Evolutionary conservation across 2,329 filamentous ascomycete genomes (phyloP).

Genomic region (Fusarium ambrosium): DNA sequence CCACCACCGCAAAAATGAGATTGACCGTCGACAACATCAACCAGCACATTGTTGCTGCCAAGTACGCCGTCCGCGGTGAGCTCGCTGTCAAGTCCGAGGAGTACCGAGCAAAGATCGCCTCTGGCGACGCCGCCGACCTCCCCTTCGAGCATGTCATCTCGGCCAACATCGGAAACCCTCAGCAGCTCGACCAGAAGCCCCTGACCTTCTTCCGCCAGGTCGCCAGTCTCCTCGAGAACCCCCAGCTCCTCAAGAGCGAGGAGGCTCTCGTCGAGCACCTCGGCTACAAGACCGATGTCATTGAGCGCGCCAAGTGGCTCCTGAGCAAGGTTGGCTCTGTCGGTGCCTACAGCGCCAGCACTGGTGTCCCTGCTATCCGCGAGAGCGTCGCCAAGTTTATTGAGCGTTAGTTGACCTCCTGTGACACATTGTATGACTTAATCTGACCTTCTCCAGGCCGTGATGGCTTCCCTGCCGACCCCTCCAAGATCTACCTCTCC

Average conservation of each 20-base stretch:
- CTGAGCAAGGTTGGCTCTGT: slow-evolving; percentile 89
- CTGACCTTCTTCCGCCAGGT: slow-evolving; percentile 99
- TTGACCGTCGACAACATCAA: slow-evolving; percentile 93
- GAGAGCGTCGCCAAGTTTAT: slow-evolving; percentile 94
- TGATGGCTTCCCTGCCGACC: slow-evolving; percentile 88
- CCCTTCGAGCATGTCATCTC: slow-evolving; percentile 94
- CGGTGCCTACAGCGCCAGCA: slow-evolving; percentile 95
- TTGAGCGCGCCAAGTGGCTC: slow-evolving; percentile 85
- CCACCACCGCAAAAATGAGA: slow-evolving; percentile 51
- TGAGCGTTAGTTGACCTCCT: slow-evolving; percentile 71
- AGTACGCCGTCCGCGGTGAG: slow-evolving; percentile 97
- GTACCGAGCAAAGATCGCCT: slow-evolving; percentile 81
- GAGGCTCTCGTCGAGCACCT: slow-evolving; percentile 81
- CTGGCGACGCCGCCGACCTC: slow-evolving; percentile 68
- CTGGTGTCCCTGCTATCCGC: slow-evolving; percentile 87
- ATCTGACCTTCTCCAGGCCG: slow-evolving; percentile 65
- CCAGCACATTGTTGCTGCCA: slow-evolving; percentile 84
- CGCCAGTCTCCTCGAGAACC: slow-evolving; percentile 92
- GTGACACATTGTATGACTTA: neutral
- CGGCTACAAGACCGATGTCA: slow-evolving; percentile 90
- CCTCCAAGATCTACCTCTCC: slow-evolving; percentile 88
- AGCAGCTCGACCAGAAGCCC: slow-evolving; percentile 98
- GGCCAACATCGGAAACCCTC: slow-evolving; percentile 98
- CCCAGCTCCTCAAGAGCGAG: slow-evolving; percentile 83
- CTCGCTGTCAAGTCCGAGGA: slow-evolving; percentile 93